Percentiles rank a stretch among this genome's conserved stretches.
Conservation (phyloP, 75 land plant species). For the Pinus taeda region DNA sequence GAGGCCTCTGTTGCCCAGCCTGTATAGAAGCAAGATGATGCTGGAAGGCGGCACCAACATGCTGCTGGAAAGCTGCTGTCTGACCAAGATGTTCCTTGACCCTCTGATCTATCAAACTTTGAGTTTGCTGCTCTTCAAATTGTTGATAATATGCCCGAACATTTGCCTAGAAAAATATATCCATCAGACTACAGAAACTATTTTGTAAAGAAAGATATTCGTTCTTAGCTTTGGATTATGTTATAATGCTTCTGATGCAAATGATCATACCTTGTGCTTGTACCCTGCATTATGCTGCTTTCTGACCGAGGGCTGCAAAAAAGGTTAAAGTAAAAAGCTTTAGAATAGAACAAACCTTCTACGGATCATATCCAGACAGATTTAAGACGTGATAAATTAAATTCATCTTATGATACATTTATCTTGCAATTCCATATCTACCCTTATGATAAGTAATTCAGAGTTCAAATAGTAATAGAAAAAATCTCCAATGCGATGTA, state of each 20-base stretch:
- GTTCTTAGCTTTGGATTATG: background rate
- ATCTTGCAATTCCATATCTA: no score
- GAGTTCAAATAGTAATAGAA: no score
- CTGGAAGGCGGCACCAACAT: conserved; percentile 76
- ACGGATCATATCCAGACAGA: no score
- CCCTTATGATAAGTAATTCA: no score
- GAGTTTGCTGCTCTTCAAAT: conserved; percentile 97
- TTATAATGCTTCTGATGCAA: background rate
- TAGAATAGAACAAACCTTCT: no score
- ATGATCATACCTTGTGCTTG: conserved; percentile 84
- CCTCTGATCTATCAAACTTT: conserved; percentile 95
- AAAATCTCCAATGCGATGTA: no score
- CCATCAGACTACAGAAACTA: background rate
- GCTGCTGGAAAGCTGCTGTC: conserved; percentile 71
- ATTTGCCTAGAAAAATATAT: conserved; percentile 63
- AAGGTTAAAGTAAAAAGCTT: background rate
- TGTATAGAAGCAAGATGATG: conserved; percentile 60
- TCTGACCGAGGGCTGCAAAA: conserved; percentile 92
- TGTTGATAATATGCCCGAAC: conserved; percentile 94
- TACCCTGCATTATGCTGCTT: conserved; percentile 99
- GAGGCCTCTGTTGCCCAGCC: conserved; percentile 54
- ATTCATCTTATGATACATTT: no score
- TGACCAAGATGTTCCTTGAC: conserved; percentile 96
- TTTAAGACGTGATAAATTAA: no score
- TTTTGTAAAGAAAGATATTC: background rate